phyloP scores from a whole-genome alignment of 1,139 yeast species.

The Protomyces inouyei region DNA sequence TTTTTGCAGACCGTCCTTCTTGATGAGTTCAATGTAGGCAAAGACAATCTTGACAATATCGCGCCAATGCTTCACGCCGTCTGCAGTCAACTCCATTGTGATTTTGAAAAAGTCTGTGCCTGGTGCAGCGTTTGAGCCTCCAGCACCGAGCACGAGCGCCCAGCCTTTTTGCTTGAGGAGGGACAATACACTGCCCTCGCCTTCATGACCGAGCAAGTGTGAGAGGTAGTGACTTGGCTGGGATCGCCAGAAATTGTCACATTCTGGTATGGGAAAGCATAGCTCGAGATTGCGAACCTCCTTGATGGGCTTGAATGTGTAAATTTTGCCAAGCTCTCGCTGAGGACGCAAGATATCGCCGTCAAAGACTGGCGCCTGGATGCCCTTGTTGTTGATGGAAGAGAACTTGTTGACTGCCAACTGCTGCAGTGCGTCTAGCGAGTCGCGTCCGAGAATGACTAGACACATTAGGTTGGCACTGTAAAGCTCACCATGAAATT shows the following conservation, averaged over 20 bases:
- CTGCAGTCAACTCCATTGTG: slow-evolving; percentile 68
- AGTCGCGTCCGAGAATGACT: slow-evolving; percentile 77
- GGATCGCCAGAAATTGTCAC: slow-evolving; percentile 56
- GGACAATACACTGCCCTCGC: slow-evolving; percentile 71
- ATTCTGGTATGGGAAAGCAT: slow-evolving; percentile 71
- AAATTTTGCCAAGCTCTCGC: slow-evolving; percentile 50
- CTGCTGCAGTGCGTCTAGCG: slow-evolving; percentile 59
- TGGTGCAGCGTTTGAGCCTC: slow-evolving; percentile 62
- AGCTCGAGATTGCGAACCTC: slow-evolving; percentile 65
- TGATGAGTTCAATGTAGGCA: slow-evolving; percentile 64
- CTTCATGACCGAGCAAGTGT: slow-evolving; percentile 89
- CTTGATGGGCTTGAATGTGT: slow-evolving; percentile 61
- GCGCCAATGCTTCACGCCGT: slow-evolving; percentile 61
- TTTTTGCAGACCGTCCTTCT: slow-evolving; percentile 53
- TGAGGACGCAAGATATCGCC: slow-evolving; percentile 43
- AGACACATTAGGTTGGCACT: slow-evolving; percentile 81
- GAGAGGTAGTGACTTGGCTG: slow-evolving; percentile 68
- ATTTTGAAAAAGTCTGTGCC: slow-evolving; percentile 65
- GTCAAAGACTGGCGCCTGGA: slow-evolving; percentile 45
- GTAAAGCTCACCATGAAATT: slow-evolving; percentile 56
- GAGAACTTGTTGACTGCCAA: slow-evolving; percentile 72
- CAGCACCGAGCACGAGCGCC: slow-evolving; percentile 76
- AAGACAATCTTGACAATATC: slow-evolving; percentile 57
- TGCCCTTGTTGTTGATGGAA: slow-evolving; percentile 53
- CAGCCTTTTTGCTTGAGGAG: slow-evolving; percentile 67